These are phyloP conservation scores for Rhytidhysteron rufulum DNA, from an alignment of 2,329 filamentous ascomycete species.

Conservation along the genomic window DNA sequence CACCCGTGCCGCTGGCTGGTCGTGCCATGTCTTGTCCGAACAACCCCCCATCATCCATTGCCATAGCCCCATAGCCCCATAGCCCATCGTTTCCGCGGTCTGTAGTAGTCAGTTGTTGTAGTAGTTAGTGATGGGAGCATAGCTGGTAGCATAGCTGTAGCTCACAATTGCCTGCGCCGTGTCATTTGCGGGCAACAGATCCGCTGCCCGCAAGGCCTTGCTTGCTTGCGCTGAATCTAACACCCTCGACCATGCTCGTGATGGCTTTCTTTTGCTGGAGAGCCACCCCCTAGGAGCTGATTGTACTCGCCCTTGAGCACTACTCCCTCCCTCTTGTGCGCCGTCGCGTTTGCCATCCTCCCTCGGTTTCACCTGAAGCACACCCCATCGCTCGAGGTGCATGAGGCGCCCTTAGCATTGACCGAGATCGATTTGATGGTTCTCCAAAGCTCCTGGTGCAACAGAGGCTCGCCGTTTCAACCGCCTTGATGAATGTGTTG, in stretches of 20 bases:
- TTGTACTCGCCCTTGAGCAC: conserved; percentile 24
- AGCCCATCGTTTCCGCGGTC: no score
- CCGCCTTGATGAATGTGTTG: conserved; percentile 33
- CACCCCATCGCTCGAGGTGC: conserved; percentile 35
- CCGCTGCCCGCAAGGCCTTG: background rate
- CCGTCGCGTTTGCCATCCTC: conserved; percentile 29
- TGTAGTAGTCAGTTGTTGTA: no score
- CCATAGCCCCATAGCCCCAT: background rate
- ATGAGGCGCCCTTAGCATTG: conserved; percentile 35
- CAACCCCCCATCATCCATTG: no score
- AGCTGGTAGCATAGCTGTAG: no score
- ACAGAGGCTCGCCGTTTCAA: conserved; percentile 35
- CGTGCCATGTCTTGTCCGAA: background rate
- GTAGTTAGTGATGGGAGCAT: no score
- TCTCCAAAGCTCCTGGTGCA: conserved; percentile 32
- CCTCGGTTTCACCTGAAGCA: conserved; percentile 32
- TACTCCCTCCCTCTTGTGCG: conserved; percentile 33
- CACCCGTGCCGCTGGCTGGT: background rate
- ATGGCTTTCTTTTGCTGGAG: conserved; percentile 30
- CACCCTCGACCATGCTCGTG: background rate
- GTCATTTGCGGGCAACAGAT: background rate
- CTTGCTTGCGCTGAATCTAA: background rate
- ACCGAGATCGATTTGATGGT: conserved; percentile 30
- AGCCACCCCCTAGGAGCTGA: conserved; percentile 23
- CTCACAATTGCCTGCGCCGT: no score